These are phyloP conservation scores for Arabidopsis hybrid DNA, from an alignment of 441 rosid species.

Conservation along the genomic window DNA sequence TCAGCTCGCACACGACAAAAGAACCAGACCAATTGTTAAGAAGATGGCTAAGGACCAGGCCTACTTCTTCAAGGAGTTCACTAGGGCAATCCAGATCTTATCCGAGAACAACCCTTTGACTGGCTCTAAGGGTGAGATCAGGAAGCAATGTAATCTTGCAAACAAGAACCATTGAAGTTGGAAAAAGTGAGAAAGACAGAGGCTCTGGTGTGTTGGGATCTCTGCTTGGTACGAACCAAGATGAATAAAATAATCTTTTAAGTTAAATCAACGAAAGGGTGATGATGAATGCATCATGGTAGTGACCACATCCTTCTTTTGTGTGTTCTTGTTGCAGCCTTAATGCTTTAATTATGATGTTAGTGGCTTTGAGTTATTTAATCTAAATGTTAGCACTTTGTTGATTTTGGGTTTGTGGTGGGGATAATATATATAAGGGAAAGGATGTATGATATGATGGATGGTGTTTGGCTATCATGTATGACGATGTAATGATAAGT, in stretches of 20 bases:
- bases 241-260: slow-evolving; percentile 33
- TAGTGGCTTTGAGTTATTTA: slow-evolving; percentile 37
- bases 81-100: slow-evolving; percentile 79
- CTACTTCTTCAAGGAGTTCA: slow-evolving; percentile 91
- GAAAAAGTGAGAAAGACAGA: slow-evolving; percentile 41
- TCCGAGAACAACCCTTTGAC: slow-evolving; percentile 97
- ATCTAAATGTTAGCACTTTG: slow-evolving; percentile 35
- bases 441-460: slow-evolving; percentile 42
- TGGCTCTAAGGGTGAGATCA: slow-evolving; percentile 89
- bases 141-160: slow-evolving; percentile 84
- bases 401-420: slow-evolving; percentile 30
- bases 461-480: slow-evolving; percentile 20
- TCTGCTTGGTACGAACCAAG: slow-evolving; percentile 40
- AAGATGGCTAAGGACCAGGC: slow-evolving; percentile 95
- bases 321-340: slow-evolving; percentile 36
- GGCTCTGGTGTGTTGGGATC: slow-evolving; percentile 41
- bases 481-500: slow-evolving; percentile 27
- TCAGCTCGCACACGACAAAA: slow-evolving; percentile 83
- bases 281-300: slow-evolving; percentile 44
- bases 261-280: slow-evolving; percentile 36
- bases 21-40: slow-evolving; percentile 87
- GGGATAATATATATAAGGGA: slow-evolving; percentile 6
- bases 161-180: slow-evolving; percentile 77
- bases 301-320: slow-evolving; percentile 36
- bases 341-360: slow-evolving; percentile 36